Evolutionary conservation across 1,284 basidiomycete species (phyloP), one percentile per base, ranked within the genome.

Genomic region (Tylopilus orsonianus): DNA sequence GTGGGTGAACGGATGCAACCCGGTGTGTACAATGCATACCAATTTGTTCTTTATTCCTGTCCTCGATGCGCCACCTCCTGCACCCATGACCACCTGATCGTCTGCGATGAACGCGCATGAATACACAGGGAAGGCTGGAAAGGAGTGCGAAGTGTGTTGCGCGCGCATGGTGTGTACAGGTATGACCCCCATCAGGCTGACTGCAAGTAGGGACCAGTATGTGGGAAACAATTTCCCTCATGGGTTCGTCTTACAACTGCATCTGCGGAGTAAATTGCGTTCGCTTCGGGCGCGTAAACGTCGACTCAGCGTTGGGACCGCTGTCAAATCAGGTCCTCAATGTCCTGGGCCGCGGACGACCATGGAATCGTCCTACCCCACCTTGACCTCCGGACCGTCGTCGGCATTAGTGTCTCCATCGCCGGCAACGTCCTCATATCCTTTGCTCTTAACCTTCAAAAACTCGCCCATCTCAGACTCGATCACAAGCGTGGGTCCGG

Each of bases 1-100:
- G 32, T 56, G 35, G 46, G 60, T 40, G 43, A 44, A 51, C 35
- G 47, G 5, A 32, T 22, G 41, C 14, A 36, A 34, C 23, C 1
- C 8, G 34, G n/a, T 10, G 41, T 20, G 26, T 5, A 34, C 32
- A 32, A 27, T 19, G 26, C 49, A 40, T 51, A 91, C 94, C 53
- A 97, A 70, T 68, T 93, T 93, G 72, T 97, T 97, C 73, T 91
- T 91, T 55, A 97, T 88, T 2, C 94, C 94, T 44, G 80, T 92
- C 55, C 76, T 77, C 54, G 83, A 75, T 54, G 74, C 80, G 18
- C 95, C 94, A 1, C 94, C 94, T 22, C 94, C 94, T 2, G 93
- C 94, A 2, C 93, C 94, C 4, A 96, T 74, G 12, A 94, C 74
- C n/a, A 97, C 71, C n/a, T 82, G 73, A 42, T 80, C 75, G 19